Base-by-base conservation (phyloP, 768 basidiomycete genomes). In the Suillus luteus region DNA sequence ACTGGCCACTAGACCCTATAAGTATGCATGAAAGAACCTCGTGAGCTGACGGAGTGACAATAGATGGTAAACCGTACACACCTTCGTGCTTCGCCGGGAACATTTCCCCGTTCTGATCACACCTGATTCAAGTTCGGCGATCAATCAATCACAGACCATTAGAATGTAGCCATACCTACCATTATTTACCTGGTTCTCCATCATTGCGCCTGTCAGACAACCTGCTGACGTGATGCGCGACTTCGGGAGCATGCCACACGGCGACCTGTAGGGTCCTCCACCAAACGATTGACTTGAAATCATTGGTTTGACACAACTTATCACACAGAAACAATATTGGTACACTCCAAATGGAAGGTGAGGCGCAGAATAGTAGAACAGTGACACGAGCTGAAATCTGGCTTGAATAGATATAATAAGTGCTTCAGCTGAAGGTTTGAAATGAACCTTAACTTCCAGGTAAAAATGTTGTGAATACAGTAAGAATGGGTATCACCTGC, bases 291-390 rank as follows among this genome's bases (percentile, higher is more conserved):
- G 27, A 38, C 3, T 8, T 38, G 37, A 24, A 15, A 9, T 55
- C 27, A 17, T n/a, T 33, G 15, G 22, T 40, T 40, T 15, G 15
- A 41, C 6, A 58, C 11, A 24, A 24, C 15, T 24, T 57, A 57
- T 38, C 22, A 57, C n/a, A 57, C 55, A 55, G 3, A 37, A 24
- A 55, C 19, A 15, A 55, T 57, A 57, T 12, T 51, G 49, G 27
- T 27, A 51, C 14, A 15, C n/a, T 37, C 35, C 8, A 27, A 27
- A 24, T 24, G 7, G 15, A 57, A 17, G 15, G 55, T 38, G 14
- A 24, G 38, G 8, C 4, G 9, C 14, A n/a, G 37, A 22, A 38
- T 37, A 7, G 12, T 37, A 37, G 12, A 55, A 22, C 35, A 37
- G 12, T 4, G n/a, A 22, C 35, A 54, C 19, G 19, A 54, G 33